Evolutionary conservation across 768 basidiomycete species (phyloP).

Genomic region (Wakefieldia striispora): DNA sequence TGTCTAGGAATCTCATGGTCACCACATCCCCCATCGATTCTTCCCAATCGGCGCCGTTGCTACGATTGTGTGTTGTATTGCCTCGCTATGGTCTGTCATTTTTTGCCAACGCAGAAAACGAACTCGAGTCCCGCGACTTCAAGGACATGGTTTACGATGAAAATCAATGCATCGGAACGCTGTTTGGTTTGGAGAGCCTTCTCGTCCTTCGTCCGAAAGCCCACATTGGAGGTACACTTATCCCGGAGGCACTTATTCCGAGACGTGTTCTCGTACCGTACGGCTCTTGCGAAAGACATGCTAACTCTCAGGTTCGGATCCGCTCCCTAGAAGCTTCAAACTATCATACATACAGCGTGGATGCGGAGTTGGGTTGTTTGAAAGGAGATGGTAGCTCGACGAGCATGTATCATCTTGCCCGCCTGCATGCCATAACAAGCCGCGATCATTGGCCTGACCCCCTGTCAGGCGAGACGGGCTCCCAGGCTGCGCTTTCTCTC

Average conservation of each 20-base stretch:
- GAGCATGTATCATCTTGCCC: constrained; percentile 36
- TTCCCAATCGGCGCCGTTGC: no score
- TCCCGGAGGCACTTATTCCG: neutral
- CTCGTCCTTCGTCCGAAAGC: constrained; percentile 38
- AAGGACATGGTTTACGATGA: constrained; percentile 40
- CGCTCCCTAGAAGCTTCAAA: no score
- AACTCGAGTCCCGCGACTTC: constrained; percentile 40
- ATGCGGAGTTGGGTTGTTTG: constrained; percentile 30
- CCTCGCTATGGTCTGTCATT: constrained; percentile 43
- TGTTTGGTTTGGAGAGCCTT: constrained; percentile 41
- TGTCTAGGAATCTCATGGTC: no score
- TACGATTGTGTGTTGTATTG: no score
- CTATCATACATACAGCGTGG: constrained; percentile 34
- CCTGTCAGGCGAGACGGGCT: constrained; percentile 28
- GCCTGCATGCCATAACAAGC: constrained; percentile 45
- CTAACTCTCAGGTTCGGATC: no score
- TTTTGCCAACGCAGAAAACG: constrained; percentile 29
- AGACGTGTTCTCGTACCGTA: constrained; percentile 38
- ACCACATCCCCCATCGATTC: constrained; percentile 21
- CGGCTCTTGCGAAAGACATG: constrained; percentile 8
- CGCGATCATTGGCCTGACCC: constrained; percentile 37
- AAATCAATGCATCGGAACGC: constrained; percentile 40
- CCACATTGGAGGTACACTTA: neutral
- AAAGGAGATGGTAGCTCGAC: neutral
- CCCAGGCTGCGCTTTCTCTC: constrained; percentile 32